A percentile compares a stretch with the other conserved stretches of the same genome.
Evolutionary conservation across 176 grass and related monocot genomes (phyloP).

Genomic region (Saccharum officinarum): DNA sequence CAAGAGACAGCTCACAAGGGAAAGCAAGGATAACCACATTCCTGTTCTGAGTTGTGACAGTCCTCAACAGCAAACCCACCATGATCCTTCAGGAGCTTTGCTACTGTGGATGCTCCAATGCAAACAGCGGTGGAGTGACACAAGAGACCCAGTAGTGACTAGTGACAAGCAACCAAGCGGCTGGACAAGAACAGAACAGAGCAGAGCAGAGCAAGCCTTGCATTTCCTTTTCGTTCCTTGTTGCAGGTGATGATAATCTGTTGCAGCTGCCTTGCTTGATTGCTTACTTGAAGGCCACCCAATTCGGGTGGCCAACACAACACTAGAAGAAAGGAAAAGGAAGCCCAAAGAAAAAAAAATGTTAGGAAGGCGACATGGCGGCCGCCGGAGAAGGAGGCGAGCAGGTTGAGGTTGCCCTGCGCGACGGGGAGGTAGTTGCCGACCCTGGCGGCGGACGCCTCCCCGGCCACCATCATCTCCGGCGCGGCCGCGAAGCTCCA

Average conservation of each 20-base stretch:
- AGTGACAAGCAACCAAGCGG: neutral
- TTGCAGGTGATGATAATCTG: neutral
- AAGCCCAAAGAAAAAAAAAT: neutral
- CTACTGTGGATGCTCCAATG: neutral
- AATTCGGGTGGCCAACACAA: conserved; percentile 19
- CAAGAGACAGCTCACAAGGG: neutral
- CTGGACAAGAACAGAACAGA: neutral
- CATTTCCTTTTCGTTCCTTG: neutral
- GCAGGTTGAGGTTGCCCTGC: conserved; percentile 91
- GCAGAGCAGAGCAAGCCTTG: neutral
- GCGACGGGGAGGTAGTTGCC: conserved; percentile 91
- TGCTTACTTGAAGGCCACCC: neutral
- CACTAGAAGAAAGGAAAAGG: conserved; percentile 14
- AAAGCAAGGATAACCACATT: neutral
- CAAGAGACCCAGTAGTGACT: neutral
- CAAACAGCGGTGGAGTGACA: neutral
- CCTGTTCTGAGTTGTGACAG: neutral
- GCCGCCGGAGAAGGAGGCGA: conserved; percentile 72
- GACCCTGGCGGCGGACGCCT: conserved; percentile 83
- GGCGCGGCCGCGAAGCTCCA: conserved; percentile 86
- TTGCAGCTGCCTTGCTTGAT: neutral
- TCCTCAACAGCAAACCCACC: neutral
- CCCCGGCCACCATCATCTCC: conserved; percentile 64
- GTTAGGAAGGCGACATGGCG: neutral
- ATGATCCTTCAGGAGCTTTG: neutral